Base-by-base conservation (phyloP, 2,329 filamentous ascomycete species). In the Xylaria sp. region DNA sequence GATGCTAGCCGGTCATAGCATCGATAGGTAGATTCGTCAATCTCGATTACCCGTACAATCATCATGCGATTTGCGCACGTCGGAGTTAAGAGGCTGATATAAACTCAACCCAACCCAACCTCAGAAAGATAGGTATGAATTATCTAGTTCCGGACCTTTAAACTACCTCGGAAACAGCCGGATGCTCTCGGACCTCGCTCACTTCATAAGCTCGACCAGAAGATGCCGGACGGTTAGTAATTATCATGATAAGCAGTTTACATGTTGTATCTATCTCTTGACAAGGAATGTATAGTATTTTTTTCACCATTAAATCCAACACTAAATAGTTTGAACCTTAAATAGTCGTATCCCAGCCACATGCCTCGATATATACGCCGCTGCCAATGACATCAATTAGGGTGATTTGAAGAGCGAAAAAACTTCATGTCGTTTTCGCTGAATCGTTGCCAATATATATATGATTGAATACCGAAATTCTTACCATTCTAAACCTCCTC, bases 381-480 rank as follows among this genome's bases (percentile, higher is more conserved):
- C 32, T 53, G 27, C 54, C 42, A 64, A 65, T 65, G 51, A 47
- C 53, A 11, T 32, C 9, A 53, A n/a, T 30, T 27, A 53, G 24
- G 50, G n/a, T 17, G 4, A 21, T 30, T 30, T 9, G 24, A 17
- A 32, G 17, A n/a, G 11, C 24, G 27, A 53, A 50, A 4, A 53
- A n/a, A 53, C 11, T 12, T 14, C 19, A 2, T 14, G 55, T 51
- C 17, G 42, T 21, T 55, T 42, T 60, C 54, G 50, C 19, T 48
- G 39, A 51, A 64, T 58, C 54, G n/a, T 36, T 21, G 51, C 21
- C 48, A 21, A 61, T 58, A 69, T 66, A 61, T 63, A 51, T 64
- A 61, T n/a, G n/a, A 12, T 39, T n/a, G 12, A 34, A 57, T 24
- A 19, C 27, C 34, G 27, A 39, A 24, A 54, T 57, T 61, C 51